Base-by-base conservation (phyloP, 176 grass and related monocot genomes). In the Ananas comosus region DNA sequence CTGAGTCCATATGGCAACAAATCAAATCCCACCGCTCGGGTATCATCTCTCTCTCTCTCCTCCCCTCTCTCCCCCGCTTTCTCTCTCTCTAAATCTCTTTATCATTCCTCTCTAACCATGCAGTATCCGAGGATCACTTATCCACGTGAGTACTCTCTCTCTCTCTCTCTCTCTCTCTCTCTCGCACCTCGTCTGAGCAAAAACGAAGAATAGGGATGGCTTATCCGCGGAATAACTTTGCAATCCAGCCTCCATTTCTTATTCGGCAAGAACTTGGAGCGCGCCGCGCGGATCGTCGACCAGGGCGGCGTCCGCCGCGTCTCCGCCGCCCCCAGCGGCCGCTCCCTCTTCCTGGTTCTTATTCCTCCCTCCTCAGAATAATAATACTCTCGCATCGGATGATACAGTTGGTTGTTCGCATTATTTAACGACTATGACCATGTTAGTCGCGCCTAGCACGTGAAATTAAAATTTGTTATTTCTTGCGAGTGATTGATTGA, bases 251-350 rank as follows among this genome's bases (percentile, higher is more conserved):
- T 91, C 6, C 80, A 91, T 71, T 81, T 87, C 75, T 71, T 99
- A n/a, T 93, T 91, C 72, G 94, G 85, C 21, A 93, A 91, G 83
- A 99, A 93, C 82, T 85, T 99, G 67, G 82, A 88, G 69, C 89
- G 89, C 70, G 90, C 95, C 68, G 80, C 87, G 12, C 79, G 86
- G 71, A 94, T 99, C 70, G 82, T 94, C 63, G 95, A 99, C 83
- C 83, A 88, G 83, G 80, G 87, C 48, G 85, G 87, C 70, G 90
- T 91, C 66, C 79, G 72, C 22, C 83, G 90, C 12, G 80, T 99
- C 78, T 86, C 72, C 27, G 90, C 80, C 68, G 72, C 69, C 10
- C 80, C 90, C 77, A 91, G 90, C 71, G 77, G 85, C 51, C 95
- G 95, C 18, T 88, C 80, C 19, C 80, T 99, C 70, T 99, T 99